These are phyloP conservation scores for Raffaelea deltoideospora DNA, from an alignment of 2,329 filamentous ascomycete species.

Conservation along the genomic window DNA sequence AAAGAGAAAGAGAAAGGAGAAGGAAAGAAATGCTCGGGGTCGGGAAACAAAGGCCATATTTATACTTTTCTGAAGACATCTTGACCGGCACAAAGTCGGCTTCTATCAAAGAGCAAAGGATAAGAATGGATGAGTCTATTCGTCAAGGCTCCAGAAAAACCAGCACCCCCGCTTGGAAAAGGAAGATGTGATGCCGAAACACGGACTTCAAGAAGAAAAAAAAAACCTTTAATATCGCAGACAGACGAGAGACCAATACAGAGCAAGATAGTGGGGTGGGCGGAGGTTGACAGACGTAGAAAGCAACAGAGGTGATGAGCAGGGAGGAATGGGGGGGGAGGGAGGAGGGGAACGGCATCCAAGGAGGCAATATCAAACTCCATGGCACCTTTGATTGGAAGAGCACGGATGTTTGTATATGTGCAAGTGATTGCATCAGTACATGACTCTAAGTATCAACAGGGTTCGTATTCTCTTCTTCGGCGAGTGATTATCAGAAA, in stretches of 20 bases:
- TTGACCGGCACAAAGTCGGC: conserved; percentile 18
- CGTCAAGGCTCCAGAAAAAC: conserved; percentile 16
- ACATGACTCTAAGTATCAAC: no score
- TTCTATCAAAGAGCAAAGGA: conserved; percentile 20
- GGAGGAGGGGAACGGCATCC: not conserved
- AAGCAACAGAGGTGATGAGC: not conserved
- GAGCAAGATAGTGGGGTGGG: not conserved
- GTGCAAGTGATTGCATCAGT: no score
- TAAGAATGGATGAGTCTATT: conserved; percentile 29
- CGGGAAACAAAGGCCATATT: conserved; percentile 39
- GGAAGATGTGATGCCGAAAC: conserved; percentile 15
- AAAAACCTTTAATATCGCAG: no score
- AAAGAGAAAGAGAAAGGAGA: conserved; percentile 39
- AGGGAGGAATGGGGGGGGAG: not conserved
- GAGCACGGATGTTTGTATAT: no score
- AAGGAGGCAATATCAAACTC: no score
- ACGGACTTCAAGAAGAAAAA: conserved; percentile 10
- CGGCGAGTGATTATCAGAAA: no score
- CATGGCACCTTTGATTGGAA: no score
- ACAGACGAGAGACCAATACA: no score
- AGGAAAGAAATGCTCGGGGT: conserved; percentile 28
- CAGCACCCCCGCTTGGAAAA: conserved; percentile 24
- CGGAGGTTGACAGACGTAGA: not conserved
- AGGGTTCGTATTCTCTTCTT: no score
- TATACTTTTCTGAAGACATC: conserved; percentile 40